Evolutionary conservation across 1,284 basidiomycete genomes (phyloP).

Genomic region (Ceratobasidium sp.): DNA sequence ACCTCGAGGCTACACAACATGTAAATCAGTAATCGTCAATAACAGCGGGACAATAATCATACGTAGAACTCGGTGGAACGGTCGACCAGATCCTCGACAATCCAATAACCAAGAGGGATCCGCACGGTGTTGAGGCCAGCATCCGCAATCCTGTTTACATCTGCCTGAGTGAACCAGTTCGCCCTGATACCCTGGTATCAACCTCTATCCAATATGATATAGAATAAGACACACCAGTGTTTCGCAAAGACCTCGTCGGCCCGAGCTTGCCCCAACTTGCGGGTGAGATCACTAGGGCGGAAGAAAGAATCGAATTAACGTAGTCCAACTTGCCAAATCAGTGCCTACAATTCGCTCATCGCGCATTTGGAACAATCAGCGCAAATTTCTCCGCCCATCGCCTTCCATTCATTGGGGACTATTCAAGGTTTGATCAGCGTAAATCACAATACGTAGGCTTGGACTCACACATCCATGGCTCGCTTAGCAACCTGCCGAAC

Average conservation of each 20-base stretch:
- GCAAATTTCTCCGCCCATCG: conserved; percentile 73
- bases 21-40: background rate
- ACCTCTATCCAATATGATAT: background rate
- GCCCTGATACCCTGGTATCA: conserved; percentile 59
- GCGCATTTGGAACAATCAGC: conserved; percentile 68
- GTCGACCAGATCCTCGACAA: conserved; percentile 77
- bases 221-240: conserved; percentile 68
- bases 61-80: conserved; percentile 72
- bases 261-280: conserved; percentile 68
- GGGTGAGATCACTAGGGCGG: conserved; percentile 43
- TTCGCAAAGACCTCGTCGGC: conserved; percentile 70
- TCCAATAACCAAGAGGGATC: conserved; percentile 84
- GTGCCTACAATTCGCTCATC: conserved; percentile 68
- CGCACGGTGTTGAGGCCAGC: conserved; percentile 79
- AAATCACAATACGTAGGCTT: background rate
- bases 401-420: conserved; percentile 70
- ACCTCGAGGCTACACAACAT: conserved; percentile 39
- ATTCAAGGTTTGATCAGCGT: background rate
- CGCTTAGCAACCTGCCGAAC: conserved; percentile 65
- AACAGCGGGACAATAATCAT: conserved; percentile 48
- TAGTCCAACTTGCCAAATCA: background rate
- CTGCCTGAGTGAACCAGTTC: conserved; percentile 76
- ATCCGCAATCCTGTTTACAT: conserved; percentile 66
- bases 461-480: conserved; percentile 71
- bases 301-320: conserved; percentile 8